Conservation (phyloP, 768 basidiomycete species). For the Phlegmacium glaucopus region DNA sequence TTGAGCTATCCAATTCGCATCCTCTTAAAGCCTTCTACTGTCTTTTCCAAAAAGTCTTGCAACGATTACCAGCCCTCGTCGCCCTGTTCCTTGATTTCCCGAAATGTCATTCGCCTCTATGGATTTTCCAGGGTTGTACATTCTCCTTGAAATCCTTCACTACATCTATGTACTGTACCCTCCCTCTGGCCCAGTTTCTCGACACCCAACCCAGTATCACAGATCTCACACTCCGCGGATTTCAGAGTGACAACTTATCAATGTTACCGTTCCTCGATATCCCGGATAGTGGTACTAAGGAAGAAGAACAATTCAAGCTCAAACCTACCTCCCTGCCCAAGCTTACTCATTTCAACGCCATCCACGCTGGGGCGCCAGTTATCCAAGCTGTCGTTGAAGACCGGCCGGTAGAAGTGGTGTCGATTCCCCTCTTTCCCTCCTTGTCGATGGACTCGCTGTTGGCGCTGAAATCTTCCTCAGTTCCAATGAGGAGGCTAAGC, state of each 20-base stretch:
- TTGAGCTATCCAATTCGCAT: constrained; percentile 35
- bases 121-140: constrained; percentile 44
- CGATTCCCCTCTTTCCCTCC: constrained; percentile 15
- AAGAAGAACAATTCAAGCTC: constrained; percentile 28
- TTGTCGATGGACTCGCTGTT: constrained; percentile 11
- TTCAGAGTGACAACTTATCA: constrained; percentile 29
- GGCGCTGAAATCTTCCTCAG: constrained; percentile 18
- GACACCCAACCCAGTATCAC: constrained; percentile 43
- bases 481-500: constrained; percentile 45
- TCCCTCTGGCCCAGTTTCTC: constrained; percentile 46
- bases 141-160: constrained; percentile 47
- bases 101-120: constrained; percentile 35
- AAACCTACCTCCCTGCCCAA: constrained; percentile 40
- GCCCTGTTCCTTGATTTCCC: constrained; percentile 51
- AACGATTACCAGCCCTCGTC: constrained; percentile 33
- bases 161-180: constrained; percentile 54
- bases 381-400: constrained; percentile 42
- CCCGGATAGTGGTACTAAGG: constrained; percentile 3
- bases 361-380: constrained; percentile 46
- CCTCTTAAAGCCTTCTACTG: constrained; percentile 48
- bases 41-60: constrained; percentile 45
- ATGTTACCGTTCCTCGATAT: constrained; percentile 16
- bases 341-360: constrained; percentile 48
- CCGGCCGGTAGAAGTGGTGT: constrained; percentile 15
- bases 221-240: constrained; percentile 56